These are phyloP conservation scores for Acanthamoeba lenticulata DNA, from an alignment of 208 protist genomes.

Conservation along the genomic window DNA sequence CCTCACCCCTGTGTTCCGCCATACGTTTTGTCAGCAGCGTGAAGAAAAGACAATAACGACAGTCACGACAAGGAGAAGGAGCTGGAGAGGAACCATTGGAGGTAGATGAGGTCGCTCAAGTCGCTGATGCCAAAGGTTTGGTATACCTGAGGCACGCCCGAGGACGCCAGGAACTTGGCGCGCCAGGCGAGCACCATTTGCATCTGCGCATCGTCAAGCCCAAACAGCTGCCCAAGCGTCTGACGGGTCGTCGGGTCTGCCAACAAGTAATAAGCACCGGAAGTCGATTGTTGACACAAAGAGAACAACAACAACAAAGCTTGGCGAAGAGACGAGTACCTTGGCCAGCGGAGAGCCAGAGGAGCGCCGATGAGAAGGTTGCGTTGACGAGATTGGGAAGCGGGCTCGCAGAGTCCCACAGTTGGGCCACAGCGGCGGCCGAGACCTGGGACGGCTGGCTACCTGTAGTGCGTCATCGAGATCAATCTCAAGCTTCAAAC, in stretches of 20 bases:
- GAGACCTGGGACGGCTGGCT: not conserved
- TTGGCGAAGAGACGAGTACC: not conserved
- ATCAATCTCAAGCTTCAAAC: too few relatives aligned
- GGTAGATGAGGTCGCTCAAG: slow-evolving; percentile 40
- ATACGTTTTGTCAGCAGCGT: too few relatives aligned
- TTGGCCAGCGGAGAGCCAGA: slow-evolving; percentile 32
- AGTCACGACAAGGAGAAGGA: not conserved
- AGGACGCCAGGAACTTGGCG: not conserved
- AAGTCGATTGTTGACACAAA: too few relatives aligned
- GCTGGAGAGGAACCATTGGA: not conserved
- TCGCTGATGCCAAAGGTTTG: not conserved
- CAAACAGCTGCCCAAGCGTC: not conserved
- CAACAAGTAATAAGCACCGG: not conserved
- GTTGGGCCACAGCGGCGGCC: not conserved
- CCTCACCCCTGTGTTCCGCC: not conserved
- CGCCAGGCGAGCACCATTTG: slow-evolving; percentile 13
- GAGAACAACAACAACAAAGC: not conserved
- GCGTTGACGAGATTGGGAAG: slow-evolving; percentile 47
- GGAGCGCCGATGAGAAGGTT: not conserved
- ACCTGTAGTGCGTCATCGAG: not conserved
- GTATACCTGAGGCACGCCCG: not conserved
- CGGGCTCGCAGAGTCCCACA: not conserved
- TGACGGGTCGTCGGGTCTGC: not conserved
- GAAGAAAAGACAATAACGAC: not conserved
- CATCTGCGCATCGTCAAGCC: not conserved